phyloP scores from a whole-genome alignment of 2,329 filamentous ascomycete genomes.

The Salinomyces thailandicus region DNA sequence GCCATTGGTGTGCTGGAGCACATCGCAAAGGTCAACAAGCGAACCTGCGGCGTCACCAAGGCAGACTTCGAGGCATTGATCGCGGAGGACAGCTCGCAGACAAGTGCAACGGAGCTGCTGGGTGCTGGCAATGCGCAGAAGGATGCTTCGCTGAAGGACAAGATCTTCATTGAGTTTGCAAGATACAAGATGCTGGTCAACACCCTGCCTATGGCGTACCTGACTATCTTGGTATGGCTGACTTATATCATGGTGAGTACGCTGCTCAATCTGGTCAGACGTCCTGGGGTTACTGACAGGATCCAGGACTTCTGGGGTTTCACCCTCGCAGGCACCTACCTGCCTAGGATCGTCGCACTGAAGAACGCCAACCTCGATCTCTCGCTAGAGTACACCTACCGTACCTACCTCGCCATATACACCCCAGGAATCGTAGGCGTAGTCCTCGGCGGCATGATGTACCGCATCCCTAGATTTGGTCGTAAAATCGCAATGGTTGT shows the following conservation, averaged over 20 bases:
- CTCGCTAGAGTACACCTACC: slow-evolving; percentile 40
- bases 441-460: slow-evolving; percentile 40
- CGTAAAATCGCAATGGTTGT: slow-evolving; percentile 34
- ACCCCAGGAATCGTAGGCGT: slow-evolving; percentile 43
- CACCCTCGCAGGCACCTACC: slow-evolving; percentile 31
- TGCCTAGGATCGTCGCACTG: slow-evolving; percentile 42
- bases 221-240: slow-evolving; percentile 41
- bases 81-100: slow-evolving; percentile 20
- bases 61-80: slow-evolving; percentile 29
- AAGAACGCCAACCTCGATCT: slow-evolving; percentile 40
- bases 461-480: slow-evolving; percentile 35
- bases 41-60: slow-evolving; percentile 25
- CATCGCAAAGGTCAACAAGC: slow-evolving; percentile 35
- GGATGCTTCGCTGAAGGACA: slow-evolving; percentile 22
- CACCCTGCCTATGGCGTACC: slow-evolving; percentile 30
- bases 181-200: slow-evolving; percentile 39
- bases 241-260: slow-evolving; percentile 39
- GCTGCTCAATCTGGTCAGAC: no score
- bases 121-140: slow-evolving; percentile 25
- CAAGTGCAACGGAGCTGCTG: slow-evolving; percentile 21
- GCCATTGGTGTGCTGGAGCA: slow-evolving; percentile 38
- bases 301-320: slow-evolving; percentile 1
- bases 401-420: slow-evolving; percentile 46
- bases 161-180: slow-evolving; percentile 30
- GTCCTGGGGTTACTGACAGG: no score